Percentiles rank a stretch among this genome's conserved stretches.
These are phyloP conservation scores for Prototheca wickerhamii DNA, from an alignment of 163 green algal genomes.

Conservation along the genomic window DNA sequence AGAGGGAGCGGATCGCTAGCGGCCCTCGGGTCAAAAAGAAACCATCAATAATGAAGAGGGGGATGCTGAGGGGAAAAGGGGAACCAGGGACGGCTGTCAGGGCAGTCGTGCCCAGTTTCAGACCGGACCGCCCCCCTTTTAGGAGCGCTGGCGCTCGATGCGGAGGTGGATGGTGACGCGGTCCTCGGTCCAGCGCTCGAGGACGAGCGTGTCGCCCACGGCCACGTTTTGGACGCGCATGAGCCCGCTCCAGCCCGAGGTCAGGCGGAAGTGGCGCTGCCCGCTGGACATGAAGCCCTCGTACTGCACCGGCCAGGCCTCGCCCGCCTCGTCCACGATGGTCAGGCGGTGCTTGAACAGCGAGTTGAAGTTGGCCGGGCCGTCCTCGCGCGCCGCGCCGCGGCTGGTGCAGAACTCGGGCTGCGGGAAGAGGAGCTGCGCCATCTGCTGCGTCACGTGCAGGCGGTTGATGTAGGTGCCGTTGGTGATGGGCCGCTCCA, in stretches of 20 bases:
- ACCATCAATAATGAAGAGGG: no score
- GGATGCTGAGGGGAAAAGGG: no score
- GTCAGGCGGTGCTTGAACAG: slow-evolving; percentile 36
- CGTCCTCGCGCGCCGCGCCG: background rate
- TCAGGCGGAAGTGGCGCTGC: slow-evolving; percentile 37
- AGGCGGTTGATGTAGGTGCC: slow-evolving; percentile 33
- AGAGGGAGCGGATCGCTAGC: no score
- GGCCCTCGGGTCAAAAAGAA: no score
- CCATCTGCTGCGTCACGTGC: slow-evolving; percentile 35
- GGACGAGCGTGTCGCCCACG: slow-evolving; percentile 29
- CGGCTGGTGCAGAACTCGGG: background rate
- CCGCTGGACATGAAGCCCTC: slow-evolving; percentile 35
- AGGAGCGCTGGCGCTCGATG: slow-evolving; percentile 5
- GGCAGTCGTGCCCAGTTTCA: no score
- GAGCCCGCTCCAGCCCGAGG: slow-evolving; percentile 30
- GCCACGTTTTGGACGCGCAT: slow-evolving; percentile 21
- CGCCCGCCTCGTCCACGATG: slow-evolving; percentile 23
- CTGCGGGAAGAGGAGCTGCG: slow-evolving; percentile 24
- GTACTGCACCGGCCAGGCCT: slow-evolving; percentile 30
- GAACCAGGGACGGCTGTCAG: no score
- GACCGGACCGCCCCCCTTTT: no score
- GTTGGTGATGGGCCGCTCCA: slow-evolving; percentile 26
- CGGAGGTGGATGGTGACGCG: slow-evolving; percentile 24
- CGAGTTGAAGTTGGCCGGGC: slow-evolving; percentile 14
- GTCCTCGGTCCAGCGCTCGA: slow-evolving; percentile 38